A percentile compares a stretch with the other conserved stretches of the same genome.
Evolutionary conservation across 768 basidiomycete species (phyloP).

Genomic region (Kwoniella bestiolae): DNA sequence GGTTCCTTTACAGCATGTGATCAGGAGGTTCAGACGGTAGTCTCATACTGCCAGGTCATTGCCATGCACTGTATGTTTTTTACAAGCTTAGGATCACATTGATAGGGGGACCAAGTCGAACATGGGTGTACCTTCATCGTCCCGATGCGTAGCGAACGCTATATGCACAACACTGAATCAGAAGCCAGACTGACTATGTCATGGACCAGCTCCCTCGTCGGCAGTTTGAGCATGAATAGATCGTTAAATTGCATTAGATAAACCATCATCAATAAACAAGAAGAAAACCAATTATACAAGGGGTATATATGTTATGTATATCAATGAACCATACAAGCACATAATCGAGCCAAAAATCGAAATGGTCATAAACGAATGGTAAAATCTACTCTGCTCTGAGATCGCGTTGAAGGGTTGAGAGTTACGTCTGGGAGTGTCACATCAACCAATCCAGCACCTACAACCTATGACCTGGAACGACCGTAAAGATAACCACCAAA

Average conservation of each 20-base stretch:
- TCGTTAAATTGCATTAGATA: background rate
- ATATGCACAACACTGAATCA: background rate
- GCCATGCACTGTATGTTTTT: no score
- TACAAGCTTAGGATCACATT: no score
- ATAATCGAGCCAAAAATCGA: no score
- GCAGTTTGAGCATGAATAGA: background rate
- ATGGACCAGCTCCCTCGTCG: background rate
- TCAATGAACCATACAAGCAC: no score
- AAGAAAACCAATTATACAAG: background rate
- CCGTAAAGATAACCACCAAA: slow-evolving; percentile 90
- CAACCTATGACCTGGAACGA: slow-evolving; percentile 90
- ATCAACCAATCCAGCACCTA: no score
- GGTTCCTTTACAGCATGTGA: slow-evolving; percentile 12
- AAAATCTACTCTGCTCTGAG: no score
- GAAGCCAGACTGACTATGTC: background rate
- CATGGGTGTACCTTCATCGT: no score
- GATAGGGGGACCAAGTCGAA: no score
- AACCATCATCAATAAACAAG: background rate
- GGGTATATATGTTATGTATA: no score
- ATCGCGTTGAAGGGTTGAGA: no score
- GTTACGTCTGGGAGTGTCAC: no score
- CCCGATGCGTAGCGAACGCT: no score
- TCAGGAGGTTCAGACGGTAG: slow-evolving; percentile 8
- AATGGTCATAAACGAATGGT: background rate
- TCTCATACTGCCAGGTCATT: background rate